Percentiles rank a stretch among this genome's conserved stretches.
Evolutionary conservation across 1,284 basidiomycete genomes (phyloP).

Genomic region (Stygiomarasmius scandens): DNA sequence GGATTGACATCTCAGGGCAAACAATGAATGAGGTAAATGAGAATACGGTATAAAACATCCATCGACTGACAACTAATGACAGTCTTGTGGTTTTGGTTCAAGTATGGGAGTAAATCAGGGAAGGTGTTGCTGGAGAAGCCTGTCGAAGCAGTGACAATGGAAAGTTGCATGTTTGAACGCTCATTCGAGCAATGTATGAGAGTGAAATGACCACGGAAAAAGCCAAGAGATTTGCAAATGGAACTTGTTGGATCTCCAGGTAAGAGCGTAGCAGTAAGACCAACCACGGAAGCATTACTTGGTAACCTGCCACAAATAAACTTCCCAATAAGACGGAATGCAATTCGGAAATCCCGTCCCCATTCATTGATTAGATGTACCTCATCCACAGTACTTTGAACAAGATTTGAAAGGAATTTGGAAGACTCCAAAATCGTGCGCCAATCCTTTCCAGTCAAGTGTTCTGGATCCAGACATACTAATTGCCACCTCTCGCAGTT

Average conservation of each 20-base stretch:
- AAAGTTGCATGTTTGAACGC: conserved; percentile 3
- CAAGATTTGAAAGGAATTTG: conserved; percentile 6
- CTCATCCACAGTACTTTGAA: conserved; percentile 8
- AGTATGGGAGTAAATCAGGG: conserved; percentile 1
- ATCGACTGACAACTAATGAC: conserved; percentile 2
- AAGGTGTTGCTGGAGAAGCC: not conserved
- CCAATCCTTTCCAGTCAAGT: conserved; percentile 12
- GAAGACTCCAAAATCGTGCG: not conserved
- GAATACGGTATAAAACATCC: conserved; percentile 3
- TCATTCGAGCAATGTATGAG: conserved; percentile 6
- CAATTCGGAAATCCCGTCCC: conserved; percentile 7
- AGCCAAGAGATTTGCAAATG: conserved; percentile 10
- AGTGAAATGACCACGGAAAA: not conserved
- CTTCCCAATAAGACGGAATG: conserved; percentile 7
- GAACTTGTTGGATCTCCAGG: not conserved
- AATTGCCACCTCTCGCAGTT: conserved; percentile 4
- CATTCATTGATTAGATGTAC: conserved; percentile 11
- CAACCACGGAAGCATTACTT: not conserved
- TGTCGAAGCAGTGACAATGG: not conserved
- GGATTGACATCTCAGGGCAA: not conserved
- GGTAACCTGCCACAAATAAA: conserved; percentile 13
- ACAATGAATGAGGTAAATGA: conserved; percentile 3
- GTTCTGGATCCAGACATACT: conserved; percentile 10
- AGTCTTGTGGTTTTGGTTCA: conserved; percentile 6
- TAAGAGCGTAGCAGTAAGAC: conserved; percentile 9